phyloP scores from a whole-genome alignment of 108 stramenopile genomes.

The Skeletonema costatum region DNA sequence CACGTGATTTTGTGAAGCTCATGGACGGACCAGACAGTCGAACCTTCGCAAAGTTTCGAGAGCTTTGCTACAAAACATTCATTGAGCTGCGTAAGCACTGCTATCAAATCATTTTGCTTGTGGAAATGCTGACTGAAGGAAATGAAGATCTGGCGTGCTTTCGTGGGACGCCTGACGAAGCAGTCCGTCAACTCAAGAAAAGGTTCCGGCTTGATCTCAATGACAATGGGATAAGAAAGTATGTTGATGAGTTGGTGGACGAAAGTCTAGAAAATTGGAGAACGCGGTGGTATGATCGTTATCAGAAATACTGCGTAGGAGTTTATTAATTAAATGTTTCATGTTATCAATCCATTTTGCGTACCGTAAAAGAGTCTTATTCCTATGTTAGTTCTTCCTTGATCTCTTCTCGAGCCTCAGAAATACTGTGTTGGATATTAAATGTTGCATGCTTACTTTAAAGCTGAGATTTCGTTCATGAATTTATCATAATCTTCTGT shows the following conservation, averaged over 20 bases:
- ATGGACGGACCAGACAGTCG: slow-evolving; percentile 91
- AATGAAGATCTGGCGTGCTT: slow-evolving; percentile 96
- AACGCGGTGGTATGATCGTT: slow-evolving; percentile 95
- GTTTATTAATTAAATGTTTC: slow-evolving; percentile 59
- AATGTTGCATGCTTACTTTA: slow-evolving; percentile 22
- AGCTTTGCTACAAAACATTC: slow-evolving; percentile 88
- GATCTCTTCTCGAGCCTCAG: slow-evolving; percentile 38
- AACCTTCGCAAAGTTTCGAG: slow-evolving; percentile 85
- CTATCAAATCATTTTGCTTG: slow-evolving; percentile 88
- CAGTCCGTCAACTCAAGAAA: slow-evolving; percentile 76
- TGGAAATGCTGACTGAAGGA: slow-evolving; percentile 93
- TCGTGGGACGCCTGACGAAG: slow-evolving; percentile 85
- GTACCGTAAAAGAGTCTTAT: too few species aligned
- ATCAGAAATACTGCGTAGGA: slow-evolving; percentile 93
- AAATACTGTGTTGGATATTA: slow-evolving; percentile 89
- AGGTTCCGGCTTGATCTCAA: slow-evolving; percentile 87
- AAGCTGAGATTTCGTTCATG: slow-evolving; percentile 34
- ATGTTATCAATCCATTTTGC: too few species aligned
- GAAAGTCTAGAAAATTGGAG: slow-evolving; percentile 95
- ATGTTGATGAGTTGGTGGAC: slow-evolving; percentile 90
- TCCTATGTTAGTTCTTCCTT: too few species aligned
- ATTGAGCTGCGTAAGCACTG: slow-evolving; percentile 84
- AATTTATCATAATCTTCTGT: slow-evolving; percentile 62
- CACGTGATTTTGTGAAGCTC: slow-evolving; percentile 89
- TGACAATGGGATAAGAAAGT: slow-evolving; percentile 77